Percentiles rank a stretch among this genome's conserved stretches.
phyloP scores from a whole-genome alignment of 2,329 filamentous ascomycete genomes.

The Pseudocercospora musae region DNA sequence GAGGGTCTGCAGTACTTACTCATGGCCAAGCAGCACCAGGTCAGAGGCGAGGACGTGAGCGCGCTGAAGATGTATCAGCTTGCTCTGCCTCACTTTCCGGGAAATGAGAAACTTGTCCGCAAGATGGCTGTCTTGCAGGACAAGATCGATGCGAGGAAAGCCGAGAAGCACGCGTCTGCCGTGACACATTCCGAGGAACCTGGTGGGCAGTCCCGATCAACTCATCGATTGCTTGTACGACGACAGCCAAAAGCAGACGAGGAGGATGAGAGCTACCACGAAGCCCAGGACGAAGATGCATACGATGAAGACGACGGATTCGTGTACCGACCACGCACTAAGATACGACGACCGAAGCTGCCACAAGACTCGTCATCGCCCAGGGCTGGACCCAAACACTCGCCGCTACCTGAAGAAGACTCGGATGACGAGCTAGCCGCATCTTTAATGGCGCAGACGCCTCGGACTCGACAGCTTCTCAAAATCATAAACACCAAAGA shows the following conservation, averaged over 20 bases:
- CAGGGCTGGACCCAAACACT: conserved; percentile 11
- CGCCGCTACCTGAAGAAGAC: conserved; percentile 20
- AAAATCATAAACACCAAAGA: conserved; percentile 72
- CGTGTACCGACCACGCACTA: conserved; percentile 40
- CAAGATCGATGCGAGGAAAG: conserved; percentile 44
- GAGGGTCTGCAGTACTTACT: conserved; percentile 82
- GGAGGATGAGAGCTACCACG: conserved; percentile 46
- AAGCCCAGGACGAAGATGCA: conserved; percentile 31
- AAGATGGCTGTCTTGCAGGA: conserved; percentile 57
- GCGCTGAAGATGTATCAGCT: conserved; percentile 83
- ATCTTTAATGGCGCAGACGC: conserved; percentile 41
- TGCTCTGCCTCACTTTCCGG: conserved; percentile 80
- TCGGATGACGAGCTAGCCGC: conserved; percentile 35
- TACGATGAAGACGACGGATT: conserved; percentile 40
- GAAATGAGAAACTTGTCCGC: conserved; percentile 67
- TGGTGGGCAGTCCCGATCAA: neutral
- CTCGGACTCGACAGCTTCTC: conserved; percentile 61
- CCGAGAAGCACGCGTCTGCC: conserved; percentile 21
- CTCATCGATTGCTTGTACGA: conserved; percentile 5
- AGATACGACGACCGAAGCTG: conserved; percentile 30
- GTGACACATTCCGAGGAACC: conserved; percentile 9
- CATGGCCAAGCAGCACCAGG: conserved; percentile 89
- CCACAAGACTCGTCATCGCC: conserved; percentile 10
- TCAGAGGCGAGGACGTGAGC: conserved; percentile 71
- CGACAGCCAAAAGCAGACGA: conserved; percentile 12